Base-by-base conservation (phyloP, 2,329 filamentous ascomycete species). In the Camillea tinctor region DNA sequence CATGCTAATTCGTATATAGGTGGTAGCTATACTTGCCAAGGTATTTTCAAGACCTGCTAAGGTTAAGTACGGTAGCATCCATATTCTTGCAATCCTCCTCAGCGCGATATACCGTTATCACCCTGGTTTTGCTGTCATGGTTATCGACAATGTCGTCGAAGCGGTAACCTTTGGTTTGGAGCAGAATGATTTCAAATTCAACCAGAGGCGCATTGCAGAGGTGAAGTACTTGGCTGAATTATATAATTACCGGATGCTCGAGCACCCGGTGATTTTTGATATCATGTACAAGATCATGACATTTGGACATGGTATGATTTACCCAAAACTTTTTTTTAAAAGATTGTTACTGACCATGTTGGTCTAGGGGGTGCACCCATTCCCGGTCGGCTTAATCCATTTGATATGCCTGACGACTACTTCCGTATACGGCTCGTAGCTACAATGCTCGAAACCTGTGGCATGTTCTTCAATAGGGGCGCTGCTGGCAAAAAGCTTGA, bases 201-300 rank as follows among this genome's bases (percentile, higher is more conserved):
- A 96, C 72, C 95, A 99, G 76, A 89, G 93, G 61, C 89, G 95
- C 21, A 89, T 99, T 63, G 92, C 96, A 2, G 94, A 98, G 75
- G 92, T 97, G 71, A 98, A 97, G 73, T 99, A 97, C 73, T 82
- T 99, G 4, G 93, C 92, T 21, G 95, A 99, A 76, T 84, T 99
- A 9, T 99, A 99, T 79, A 97, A 97, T 71, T 99, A 98, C 74
- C 91, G 95, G 59, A 92, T 99, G 86, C 85, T 99, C 44, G 95
- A 99, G 74, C 95, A 96, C 50, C 91, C 92, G 0, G 90, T 98
- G 22, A 90, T 99, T 55, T 99, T 99, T 69, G 95, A 99, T 71
- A 92, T 90, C 1, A 84, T 99, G 76, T 99, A 97, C 80, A 93
- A 92, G 71, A 90, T 99, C 68, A 84, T 97, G 73, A 96, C 92